Percentiles rank a stretch among this genome's conserved stretches.
Conservation (phyloP, 176 grass and related monocot genomes). For the Eragrostis nindensis region DNA sequence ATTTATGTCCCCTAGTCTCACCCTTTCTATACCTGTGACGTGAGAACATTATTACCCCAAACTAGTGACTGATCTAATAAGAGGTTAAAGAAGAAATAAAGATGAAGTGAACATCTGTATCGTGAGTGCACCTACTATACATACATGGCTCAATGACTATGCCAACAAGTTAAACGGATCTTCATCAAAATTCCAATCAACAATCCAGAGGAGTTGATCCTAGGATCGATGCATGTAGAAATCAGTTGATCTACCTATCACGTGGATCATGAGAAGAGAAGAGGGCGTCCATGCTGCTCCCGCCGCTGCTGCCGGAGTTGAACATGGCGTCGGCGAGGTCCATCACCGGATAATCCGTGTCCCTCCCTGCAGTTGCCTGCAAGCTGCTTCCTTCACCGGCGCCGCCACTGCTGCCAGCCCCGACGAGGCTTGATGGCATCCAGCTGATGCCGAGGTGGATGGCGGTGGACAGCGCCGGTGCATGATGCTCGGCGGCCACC, state of each 20-base stretch:
- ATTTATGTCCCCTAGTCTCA: background rate
- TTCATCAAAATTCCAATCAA: constrained; percentile 26
- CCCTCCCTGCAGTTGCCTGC: constrained; percentile 27
- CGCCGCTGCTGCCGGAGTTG: constrained; percentile 62
- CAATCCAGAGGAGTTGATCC: background rate
- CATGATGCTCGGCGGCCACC: constrained; percentile 10
- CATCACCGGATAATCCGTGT: constrained; percentile 42
- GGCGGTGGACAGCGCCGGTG: constrained; percentile 49
- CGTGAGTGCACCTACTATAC: background rate
- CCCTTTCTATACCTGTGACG: background rate
- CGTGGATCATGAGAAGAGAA: constrained; percentile 52
- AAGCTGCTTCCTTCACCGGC: background rate
- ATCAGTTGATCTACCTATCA: constrained; percentile 32
- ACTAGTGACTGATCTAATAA: background rate
- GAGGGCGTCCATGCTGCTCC: constrained; percentile 76
- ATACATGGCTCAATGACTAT: background rate
- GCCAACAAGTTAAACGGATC: background rate
- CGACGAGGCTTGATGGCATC: constrained; percentile 34
- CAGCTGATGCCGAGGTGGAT: constrained; percentile 61
- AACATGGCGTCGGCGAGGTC: constrained; percentile 78
- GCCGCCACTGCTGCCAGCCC: background rate
- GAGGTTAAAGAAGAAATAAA: constrained; percentile 30
- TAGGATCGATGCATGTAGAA: background rate
- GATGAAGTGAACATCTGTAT: background rate
- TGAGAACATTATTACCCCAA: constrained; percentile 30